A percentile compares a stretch with the other conserved stretches of the same genome.
These are phyloP conservation scores for Mycena sp. DNA, from an alignment of 1,284 basidiomycete genomes.

Conservation along the genomic window DNA sequence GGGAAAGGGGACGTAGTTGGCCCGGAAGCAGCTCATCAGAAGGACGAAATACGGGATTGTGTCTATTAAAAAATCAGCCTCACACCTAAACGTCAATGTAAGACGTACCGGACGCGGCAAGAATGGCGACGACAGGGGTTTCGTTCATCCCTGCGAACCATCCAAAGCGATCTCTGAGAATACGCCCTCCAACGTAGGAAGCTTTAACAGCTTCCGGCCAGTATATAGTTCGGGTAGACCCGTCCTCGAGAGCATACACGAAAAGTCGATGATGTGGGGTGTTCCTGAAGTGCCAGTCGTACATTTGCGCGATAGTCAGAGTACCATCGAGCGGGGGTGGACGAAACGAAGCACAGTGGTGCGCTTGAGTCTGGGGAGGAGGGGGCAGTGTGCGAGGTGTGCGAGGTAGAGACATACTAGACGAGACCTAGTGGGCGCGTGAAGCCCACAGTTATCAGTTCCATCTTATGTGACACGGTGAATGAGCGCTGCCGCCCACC, in stretches of 20 bases:
- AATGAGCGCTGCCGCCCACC: too few relatives aligned
- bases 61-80: slow-evolving; percentile 32
- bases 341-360: too few relatives aligned
- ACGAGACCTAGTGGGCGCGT: too few relatives aligned
- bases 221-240: slow-evolving; percentile 31
- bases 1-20: slow-evolving; percentile 44
- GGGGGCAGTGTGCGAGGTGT: too few relatives aligned
- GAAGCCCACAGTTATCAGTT: too few relatives aligned
- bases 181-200: background rate
- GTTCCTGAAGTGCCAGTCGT: slow-evolving; percentile 45
- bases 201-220: slow-evolving; percentile 39
- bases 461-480: too few relatives aligned
- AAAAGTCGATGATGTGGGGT: slow-evolving; percentile 47
- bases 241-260: slow-evolving; percentile 41
- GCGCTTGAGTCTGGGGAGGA: too few relatives aligned
- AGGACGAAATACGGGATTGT: slow-evolving; percentile 43
- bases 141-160: too few relatives aligned
- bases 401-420: too few relatives aligned
- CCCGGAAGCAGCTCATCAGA: slow-evolving; percentile 39
- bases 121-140: slow-evolving; percentile 28
- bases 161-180: too few relatives aligned
- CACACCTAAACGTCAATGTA: background rate
- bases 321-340: slow-evolving; percentile 46
- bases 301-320: slow-evolving; percentile 46
- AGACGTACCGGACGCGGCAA: slow-evolving; percentile 23